Base-by-base conservation (phyloP, 306 rosid genomes). In the Phaseolus lunatus region DNA sequence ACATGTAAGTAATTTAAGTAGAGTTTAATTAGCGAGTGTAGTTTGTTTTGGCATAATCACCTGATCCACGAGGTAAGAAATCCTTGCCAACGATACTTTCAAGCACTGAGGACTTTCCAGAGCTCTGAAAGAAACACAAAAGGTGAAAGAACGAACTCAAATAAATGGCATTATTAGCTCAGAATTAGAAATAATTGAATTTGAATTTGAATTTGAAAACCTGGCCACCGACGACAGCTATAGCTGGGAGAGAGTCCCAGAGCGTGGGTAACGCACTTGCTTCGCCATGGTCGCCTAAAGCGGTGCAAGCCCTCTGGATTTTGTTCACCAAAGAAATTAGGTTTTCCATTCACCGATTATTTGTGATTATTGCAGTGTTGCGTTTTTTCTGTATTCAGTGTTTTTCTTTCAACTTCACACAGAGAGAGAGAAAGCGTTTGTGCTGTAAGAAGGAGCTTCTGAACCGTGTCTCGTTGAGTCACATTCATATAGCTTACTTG, bases 181-280 rank as follows among this genome's bases (percentile, higher is more conserved):
- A 50, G 12, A 23, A 23, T 1, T 18, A 27, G 7, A 27, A 14
- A 29, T 2, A 61, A 31, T 5, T 44, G 23, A 9, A 66, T 37
- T n/a, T 11, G 69, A 9, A 35, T 7, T 20, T 33, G 12, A 27
- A 0, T 15, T 26, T 10, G 22, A 14, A 68, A 68, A 94, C 98
- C 96, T 94, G 98, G 56, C 98, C 98, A 72, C 97, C 98, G 80
- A 94, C 98, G 85, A 94, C 98, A 62, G 98, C 98, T 77, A 94
- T 94, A 22, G 98, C 77, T 15, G 98, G 98, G 14, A 94, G 93
- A 7, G 98, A 80, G 77, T 94, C 98, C 98, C 98, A 94, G 6
- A 94, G 96, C 58, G 98, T 91, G 3, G 98, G 97, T 64, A 94
- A 85, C 14, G 97, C 90, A 76, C 85, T 88, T 26, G 86, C 92